Evolutionary conservation across 2,329 filamentous ascomycete genomes (phyloP), one percentile per base, ranked within the genome.

Genomic region (Aspergillus brasiliensis): DNA sequence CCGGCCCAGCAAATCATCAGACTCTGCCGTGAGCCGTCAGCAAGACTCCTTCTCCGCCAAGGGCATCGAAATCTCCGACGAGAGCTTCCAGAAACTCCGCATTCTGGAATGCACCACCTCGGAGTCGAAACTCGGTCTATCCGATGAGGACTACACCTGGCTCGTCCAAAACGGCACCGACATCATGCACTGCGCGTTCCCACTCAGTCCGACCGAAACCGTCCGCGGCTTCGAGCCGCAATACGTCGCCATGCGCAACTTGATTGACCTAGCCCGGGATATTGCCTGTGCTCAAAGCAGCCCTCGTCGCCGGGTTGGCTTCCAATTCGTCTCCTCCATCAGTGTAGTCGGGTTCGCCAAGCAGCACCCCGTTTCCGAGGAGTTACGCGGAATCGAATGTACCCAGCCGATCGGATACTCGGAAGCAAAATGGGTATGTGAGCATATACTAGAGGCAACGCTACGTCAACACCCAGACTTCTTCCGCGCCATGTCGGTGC

Each of bases 21-120:
- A 73, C 2, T 25, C 25, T 25, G 63, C 59, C 1, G 47, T 56
- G 2, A 74, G 73, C 8, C 79, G 82, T 61, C 55, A 67, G 5
- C 54, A 76, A 21, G 67, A 54, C 2, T 17, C 78, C 0, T 40
- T 79, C 8, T 34, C 42, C 17, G 44, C 62, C 10, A 67, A 63
- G 59, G 68, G 70, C 2, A 66, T 75, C 37, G 17, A 15, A 2
- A 56, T 76, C 1, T 27, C 44, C 2, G 48, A 57, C 23, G 27
- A 62, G 1, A 42, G 37, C 1, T 53, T 62, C 2, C 21, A 46
- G 11, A 47, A 83, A 61, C 55, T 83, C 0, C 57, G 47, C 3
- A 84, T 86, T 40, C 66, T 82, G 5, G 76, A 81, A 46, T 79
- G 78, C 2, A 83, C 87, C 64, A 75, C 82, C n/a, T 77, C 81